A percentile compares a stretch with the other conserved stretches of the same genome.
Conservation (phyloP, 2,329 filamentous ascomycete genomes). For the Microcera coccophila region DNA sequence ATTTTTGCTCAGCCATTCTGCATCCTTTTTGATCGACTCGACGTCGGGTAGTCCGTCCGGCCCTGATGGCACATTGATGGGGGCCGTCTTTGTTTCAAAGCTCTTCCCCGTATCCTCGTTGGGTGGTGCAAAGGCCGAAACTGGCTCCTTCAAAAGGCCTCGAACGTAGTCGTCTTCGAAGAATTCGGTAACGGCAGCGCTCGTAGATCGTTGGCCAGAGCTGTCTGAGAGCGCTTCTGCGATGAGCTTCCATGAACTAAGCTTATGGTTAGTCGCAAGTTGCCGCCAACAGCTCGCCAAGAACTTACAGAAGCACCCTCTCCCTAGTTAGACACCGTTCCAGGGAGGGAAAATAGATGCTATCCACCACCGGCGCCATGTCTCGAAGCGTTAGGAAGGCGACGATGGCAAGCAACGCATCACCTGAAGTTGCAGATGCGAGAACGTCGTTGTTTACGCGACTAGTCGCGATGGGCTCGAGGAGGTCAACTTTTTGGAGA, state of each 20-base stretch:
- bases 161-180: slow-evolving; percentile 66
- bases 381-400: slow-evolving; percentile 49
- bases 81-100: slow-evolving; percentile 81
- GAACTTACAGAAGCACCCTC: slow-evolving; percentile 70
- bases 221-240: slow-evolving; percentile 54
- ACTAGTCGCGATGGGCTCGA: slow-evolving; percentile 30
- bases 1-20: slow-evolving; percentile 78
- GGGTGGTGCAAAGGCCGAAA: slow-evolving; percentile 61
- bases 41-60: slow-evolving; percentile 66
- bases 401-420: slow-evolving; percentile 38
- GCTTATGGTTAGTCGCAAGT: slow-evolving; percentile 22
- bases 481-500: slow-evolving; percentile 30
- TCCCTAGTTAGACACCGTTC: slow-evolving; percentile 81
- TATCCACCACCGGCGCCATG: slow-evolving; percentile 69
- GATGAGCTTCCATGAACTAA: slow-evolving; percentile 60
- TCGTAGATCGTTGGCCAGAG: slow-evolving; percentile 52
- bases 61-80: slow-evolving; percentile 74
- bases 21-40: slow-evolving; percentile 76
- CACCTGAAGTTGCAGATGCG: slow-evolving; percentile 29
- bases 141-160: slow-evolving; percentile 64
- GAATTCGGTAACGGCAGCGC: slow-evolving; percentile 60
- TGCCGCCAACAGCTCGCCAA: slow-evolving; percentile 10
- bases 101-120: slow-evolving; percentile 62
- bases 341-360: slow-evolving; percentile 76
- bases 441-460: slow-evolving; percentile 33